phyloP scores from a whole-genome alignment of 441 rosid species.

The Pelargonium citronellum region DNA sequence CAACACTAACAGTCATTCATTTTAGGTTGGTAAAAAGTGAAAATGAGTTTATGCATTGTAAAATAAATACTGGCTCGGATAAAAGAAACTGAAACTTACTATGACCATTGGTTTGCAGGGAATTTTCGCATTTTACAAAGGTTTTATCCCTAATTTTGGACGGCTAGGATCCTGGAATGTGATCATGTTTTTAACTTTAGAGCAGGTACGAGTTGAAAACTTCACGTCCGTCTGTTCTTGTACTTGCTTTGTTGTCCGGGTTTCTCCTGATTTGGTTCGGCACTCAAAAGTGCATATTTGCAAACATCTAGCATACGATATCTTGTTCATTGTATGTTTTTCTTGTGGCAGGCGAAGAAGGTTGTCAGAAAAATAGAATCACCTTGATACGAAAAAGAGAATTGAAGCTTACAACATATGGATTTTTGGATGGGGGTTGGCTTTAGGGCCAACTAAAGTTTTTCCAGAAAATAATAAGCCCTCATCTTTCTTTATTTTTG shows the following conservation, averaged over 20 bases:
- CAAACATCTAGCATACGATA: background rate
- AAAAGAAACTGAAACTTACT: slow-evolving; percentile 9
- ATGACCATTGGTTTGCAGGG: slow-evolving; percentile 46
- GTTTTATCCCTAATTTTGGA: slow-evolving; percentile 93
- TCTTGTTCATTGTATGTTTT: background rate
- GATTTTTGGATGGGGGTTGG: too few species aligned
- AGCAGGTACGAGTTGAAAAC: slow-evolving; percentile 52
- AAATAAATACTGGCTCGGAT: background rate
- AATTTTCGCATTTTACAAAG: slow-evolving; percentile 86
- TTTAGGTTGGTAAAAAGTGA: background rate
- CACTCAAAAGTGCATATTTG: too few species aligned
- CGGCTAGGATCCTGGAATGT: slow-evolving; percentile 99
- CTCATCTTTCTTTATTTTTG: too few species aligned
- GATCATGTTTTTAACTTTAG: slow-evolving; percentile 93
- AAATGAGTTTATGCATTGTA: background rate
- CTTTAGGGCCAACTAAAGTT: too few species aligned
- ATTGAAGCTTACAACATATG: background rate
- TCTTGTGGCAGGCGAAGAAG: background rate
- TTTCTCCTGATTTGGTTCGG: background rate
- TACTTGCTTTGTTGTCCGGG: background rate
- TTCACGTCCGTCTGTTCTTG: background rate
- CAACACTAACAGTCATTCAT: background rate
- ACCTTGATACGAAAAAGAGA: background rate
- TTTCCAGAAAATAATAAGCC: too few species aligned
- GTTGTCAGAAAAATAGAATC: slow-evolving; percentile 2